Percentiles rank a stretch among this genome's conserved stretches.
These are phyloP conservation scores for Pseudoscleropodium purum DNA, from an alignment of 225 moss, liverwort and hornwort species.

Conservation along the genomic window DNA sequence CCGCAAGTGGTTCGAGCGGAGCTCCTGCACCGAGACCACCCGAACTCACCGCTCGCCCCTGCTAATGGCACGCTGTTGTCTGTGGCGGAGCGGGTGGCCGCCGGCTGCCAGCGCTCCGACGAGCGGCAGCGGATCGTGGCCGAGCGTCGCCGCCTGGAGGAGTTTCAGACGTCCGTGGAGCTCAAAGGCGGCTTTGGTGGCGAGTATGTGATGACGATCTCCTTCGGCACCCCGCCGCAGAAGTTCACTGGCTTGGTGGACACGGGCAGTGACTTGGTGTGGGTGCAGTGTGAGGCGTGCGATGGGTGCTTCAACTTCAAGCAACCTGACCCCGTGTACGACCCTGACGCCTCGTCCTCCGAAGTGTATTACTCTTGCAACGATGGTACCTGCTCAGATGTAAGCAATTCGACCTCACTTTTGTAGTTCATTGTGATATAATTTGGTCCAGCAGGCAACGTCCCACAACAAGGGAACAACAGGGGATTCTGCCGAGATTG, in stretches of 20 bases:
- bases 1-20: not conserved
- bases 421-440: not conserved
- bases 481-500: not conserved
- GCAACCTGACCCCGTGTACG: not conserved
- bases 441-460: not conserved
- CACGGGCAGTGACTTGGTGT: constrained; percentile 4
- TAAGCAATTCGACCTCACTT: not conserved
- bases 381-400: not conserved
- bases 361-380: not conserved
- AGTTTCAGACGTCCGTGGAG: not conserved
- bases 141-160: not conserved
- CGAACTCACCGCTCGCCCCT: not conserved
- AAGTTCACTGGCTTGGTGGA: not conserved
- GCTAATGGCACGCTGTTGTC: not conserved
- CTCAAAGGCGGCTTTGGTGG: not conserved
- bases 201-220: constrained; percentile 3
- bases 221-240: constrained; percentile 10
- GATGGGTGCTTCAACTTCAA: not conserved
- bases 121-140: not conserved
- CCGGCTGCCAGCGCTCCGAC: not conserved
- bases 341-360: not conserved
- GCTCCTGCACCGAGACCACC: not conserved
- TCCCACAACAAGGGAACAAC: not conserved
- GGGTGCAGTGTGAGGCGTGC: constrained; percentile 50
- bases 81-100: not conserved